Conservation (phyloP, 1,284 basidiomycete genomes). For the Apiotrichum laibachii region DNA sequence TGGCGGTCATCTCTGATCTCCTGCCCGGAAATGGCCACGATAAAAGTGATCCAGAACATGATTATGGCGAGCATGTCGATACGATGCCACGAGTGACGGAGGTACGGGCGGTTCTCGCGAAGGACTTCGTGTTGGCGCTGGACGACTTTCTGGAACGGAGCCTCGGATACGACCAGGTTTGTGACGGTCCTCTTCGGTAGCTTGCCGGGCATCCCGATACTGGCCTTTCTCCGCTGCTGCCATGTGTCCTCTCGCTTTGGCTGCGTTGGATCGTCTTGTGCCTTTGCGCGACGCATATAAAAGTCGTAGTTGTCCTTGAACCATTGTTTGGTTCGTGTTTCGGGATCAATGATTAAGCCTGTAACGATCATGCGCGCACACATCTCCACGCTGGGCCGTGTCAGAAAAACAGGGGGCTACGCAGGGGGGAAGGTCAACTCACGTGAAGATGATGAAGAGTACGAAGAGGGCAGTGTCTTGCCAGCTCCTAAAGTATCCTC, state of each 20-base stretch:
- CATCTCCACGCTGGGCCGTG: constrained; percentile 66
- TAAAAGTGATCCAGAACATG: constrained; percentile 62
- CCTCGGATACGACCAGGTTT: constrained; percentile 31
- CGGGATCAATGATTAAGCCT: constrained; percentile 86
- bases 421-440: constrained; percentile 46
- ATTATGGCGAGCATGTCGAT: constrained; percentile 82
- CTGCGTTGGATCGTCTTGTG: constrained; percentile 6
- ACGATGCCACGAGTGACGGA: constrained; percentile 90
- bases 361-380: constrained; percentile 86
- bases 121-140: constrained; percentile 47
- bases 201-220: neutral
- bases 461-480: constrained; percentile 79
- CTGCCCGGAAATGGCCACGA: constrained; percentile 62
- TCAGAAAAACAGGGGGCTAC: too few species aligned
- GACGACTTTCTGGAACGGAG: constrained; percentile 56
- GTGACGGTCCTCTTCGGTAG: neutral
- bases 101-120: constrained; percentile 62
- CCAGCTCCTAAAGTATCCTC: constrained; percentile 82
- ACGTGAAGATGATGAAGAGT: constrained; percentile 85
- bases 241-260: constrained; percentile 8
- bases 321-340: constrained; percentile 56
- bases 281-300: constrained; percentile 3
- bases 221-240: neutral
- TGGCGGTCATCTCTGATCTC: constrained; percentile 66
- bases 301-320: constrained; percentile 3